Evolutionary conservation across 2,329 filamentous ascomycete species (phyloP), one percentile per base, ranked within the genome.

Genomic region (Ambrosiella xylebori): DNA sequence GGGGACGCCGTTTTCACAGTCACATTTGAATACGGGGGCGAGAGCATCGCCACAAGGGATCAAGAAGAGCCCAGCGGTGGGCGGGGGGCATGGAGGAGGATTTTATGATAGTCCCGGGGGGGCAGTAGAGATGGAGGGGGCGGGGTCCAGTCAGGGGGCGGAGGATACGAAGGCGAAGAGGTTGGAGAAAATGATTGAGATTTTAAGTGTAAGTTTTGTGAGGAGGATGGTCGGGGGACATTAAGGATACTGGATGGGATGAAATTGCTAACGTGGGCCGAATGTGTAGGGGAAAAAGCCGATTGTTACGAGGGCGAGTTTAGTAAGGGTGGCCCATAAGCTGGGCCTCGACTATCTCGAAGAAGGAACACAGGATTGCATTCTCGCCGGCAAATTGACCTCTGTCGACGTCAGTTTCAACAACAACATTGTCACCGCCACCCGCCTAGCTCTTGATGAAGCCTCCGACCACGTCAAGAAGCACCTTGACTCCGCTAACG

Each of bases 281-380:
- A 36, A 17, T 12, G 11, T 54, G 7, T 38, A 71, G 67, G 69
- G 73, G 59, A 72, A 69, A 63, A 79, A 79, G 62, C 84, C 84
- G 3, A 71, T 82, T 45, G 81, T 91, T 41, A 87, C 85, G 63
- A 84, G 87, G 65, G 81, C 85, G 37, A 85, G 85, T 1, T 73
- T 93, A n/a, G 81, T 86, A 67, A 76, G 85, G 57, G 71, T 91
- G 37, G 84, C 81, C 7, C 78, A 79, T 64, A 75, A 80, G 57
- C 75, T 84, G 57, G 85, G 84, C n/a, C 71, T 86, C 44, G 82
- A 72, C 72, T 45, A 77, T 76, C 63, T 71, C 73, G 1, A 11
- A 15, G 51, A 53, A n/a, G 44, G 44, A 13, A 3, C 1, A 5
- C 36, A 53, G 35, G 12, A 53, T 50, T 58, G 56, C 39, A 54